These are phyloP conservation scores for Pichia heedii DNA, from an alignment of 805 yeast genomes.

Conservation along the genomic window DNA sequence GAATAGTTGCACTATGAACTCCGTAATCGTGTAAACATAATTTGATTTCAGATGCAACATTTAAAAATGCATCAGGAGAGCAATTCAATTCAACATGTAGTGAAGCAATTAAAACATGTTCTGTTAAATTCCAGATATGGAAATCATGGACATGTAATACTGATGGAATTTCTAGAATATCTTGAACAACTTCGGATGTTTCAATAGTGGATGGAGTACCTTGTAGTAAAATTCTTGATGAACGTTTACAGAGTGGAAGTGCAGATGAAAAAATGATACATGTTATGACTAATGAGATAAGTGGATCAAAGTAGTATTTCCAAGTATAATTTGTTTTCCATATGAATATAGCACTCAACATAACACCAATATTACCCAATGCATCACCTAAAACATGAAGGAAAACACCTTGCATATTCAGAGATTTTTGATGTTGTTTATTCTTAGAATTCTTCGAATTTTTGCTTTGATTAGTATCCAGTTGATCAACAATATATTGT, in stretches of 20 bases:
- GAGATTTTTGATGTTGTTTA: constrained; percentile 37
- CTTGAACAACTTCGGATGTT: constrained; percentile 62
- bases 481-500: constrained; percentile 18
- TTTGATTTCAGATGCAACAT: constrained; percentile 68
- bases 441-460: constrained; percentile 6
- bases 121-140: constrained; percentile 94
- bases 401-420: constrained; percentile 96
- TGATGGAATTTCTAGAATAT: constrained; percentile 58
- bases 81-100: constrained; percentile 72
- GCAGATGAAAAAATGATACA: constrained; percentile 85
- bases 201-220: constrained; percentile 85
- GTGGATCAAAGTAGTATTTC: constrained; percentile 81
- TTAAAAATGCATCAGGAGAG: constrained; percentile 56
- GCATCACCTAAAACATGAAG: constrained; percentile 96
- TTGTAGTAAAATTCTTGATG: constrained; percentile 82
- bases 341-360: constrained; percentile 77
- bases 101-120: constrained; percentile 77
- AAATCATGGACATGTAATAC: constrained; percentile 87
- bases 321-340: constrained; percentile 90
- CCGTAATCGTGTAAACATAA: constrained; percentile 75
- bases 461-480: constrained; percentile 13
- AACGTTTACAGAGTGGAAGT: constrained; percentile 75
- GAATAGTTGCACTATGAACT: constrained; percentile 89
- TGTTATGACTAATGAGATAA: constrained; percentile 78
- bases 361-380: constrained; percentile 90